Conservation (phyloP, 2,329 filamentous ascomycete species). For the Sporothrix dimorphospora region DNA sequence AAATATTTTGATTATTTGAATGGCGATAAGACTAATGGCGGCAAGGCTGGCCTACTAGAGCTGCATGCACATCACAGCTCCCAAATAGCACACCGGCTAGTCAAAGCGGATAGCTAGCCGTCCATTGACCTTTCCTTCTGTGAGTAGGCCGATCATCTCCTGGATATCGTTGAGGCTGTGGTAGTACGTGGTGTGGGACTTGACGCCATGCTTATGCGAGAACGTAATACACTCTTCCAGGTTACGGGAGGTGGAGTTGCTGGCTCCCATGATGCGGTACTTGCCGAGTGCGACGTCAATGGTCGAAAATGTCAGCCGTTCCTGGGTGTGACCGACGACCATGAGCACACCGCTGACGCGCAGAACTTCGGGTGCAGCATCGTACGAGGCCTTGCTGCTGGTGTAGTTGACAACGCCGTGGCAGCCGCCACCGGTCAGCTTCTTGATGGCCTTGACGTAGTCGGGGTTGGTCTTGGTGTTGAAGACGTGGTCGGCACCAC, state of each 20-base stretch:
- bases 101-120: constrained; percentile 25
- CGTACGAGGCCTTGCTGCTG: constrained; percentile 27
- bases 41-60: background rate
- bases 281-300: constrained; percentile 29
- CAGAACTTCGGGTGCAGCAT: constrained; percentile 14
- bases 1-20: no score
- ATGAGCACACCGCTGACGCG: constrained; percentile 24
- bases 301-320: constrained; percentile 27
- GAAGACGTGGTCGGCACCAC: constrained; percentile 35
- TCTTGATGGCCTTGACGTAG: constrained; percentile 28
- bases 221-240: constrained; percentile 31
- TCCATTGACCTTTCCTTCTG: constrained; percentile 36
- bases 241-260: constrained; percentile 32
- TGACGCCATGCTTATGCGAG: constrained; percentile 31
- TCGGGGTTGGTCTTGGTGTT: constrained; percentile 33
- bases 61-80: background rate
- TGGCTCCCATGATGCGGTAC: constrained; percentile 33
- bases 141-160: constrained; percentile 42
- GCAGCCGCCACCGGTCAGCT: constrained; percentile 20
- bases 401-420: constrained; percentile 30
- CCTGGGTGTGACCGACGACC: constrained; percentile 29
- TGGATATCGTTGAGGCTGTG: constrained; percentile 38
- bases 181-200: constrained; percentile 24
- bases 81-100: constrained; percentile 37
- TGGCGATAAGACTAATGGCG: no score